Evolutionary conservation across 2,329 filamentous ascomycete species (phyloP), one percentile per base, ranked within the genome.

Genomic region (Parascedosporium putredinis): DNA sequence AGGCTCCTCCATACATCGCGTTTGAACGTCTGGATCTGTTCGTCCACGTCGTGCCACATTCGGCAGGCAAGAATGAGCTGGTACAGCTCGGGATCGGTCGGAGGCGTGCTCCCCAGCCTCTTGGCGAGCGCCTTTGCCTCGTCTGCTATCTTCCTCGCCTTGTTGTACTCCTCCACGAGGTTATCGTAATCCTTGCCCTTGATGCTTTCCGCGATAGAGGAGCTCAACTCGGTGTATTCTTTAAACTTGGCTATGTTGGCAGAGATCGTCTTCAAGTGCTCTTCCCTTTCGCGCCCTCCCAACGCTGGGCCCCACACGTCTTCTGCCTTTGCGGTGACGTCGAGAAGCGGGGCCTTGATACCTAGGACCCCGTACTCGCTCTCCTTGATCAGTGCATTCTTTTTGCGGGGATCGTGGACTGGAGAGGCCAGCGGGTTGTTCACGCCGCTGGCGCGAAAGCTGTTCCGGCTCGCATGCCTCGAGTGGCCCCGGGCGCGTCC

Each of bases 281-380:
- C 86, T 60, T 97, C 93, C 61, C 91, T 89, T 58, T 97, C 90
- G 24, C 88, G 81, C 3, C 93, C 93, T 45, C 89, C 88, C 33
- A 98, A 67, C 1, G 93, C 91, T 2, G 93, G 93, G 0, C 93
- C 93, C 90, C 94, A 98, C 7, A 98, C 86, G 60, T 98, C 93
- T 64, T 97, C 89, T 0, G 91, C 93, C 65, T 96, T 96, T 53
- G 89, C 86, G 1, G 88, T 88, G 9, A 94, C 88, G 59, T 97
- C 93, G 8, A 93, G 74, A 50, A 98, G 71, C 16, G 93, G 91
- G 1, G 75, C 78, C 62, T 95, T 94, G 65, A 98, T 95, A 9
- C 88, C 89, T 60, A 84, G 73, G 6, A 94, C 83, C 47, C 89
- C 89, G 60, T 90, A 95, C 59, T 95, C 89, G 58, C 88, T 95